Percentiles rank a stretch among this genome's conserved stretches.
phyloP scores from a whole-genome alignment of 805 yeast species.

The Wickerhamomyces bovis region DNA sequence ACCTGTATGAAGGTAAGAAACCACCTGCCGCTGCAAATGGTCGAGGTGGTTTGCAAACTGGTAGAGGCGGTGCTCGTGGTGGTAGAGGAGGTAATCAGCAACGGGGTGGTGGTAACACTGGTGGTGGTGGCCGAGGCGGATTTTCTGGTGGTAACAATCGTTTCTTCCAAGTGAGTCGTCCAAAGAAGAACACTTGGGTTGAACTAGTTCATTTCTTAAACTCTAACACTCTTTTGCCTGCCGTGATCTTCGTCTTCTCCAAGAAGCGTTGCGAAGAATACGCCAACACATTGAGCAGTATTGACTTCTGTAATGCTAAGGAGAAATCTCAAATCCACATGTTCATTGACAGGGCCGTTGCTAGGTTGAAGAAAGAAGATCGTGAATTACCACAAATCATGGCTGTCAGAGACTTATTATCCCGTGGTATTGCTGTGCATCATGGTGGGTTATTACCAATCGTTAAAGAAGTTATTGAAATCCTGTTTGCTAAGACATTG shows the following conservation, averaged over 20 bases:
- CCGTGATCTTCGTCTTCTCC: conserved; percentile 88
- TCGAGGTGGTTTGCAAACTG: conserved; percentile 30
- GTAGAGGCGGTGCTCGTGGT: conserved; percentile 34
- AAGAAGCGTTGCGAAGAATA: conserved; percentile 91
- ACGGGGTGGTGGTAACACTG: conserved; percentile 34
- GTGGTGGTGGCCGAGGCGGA: conserved; percentile 30
- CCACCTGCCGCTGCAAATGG: conserved; percentile 33
- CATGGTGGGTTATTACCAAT: conserved; percentile 93
- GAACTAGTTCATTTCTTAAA: conserved; percentile 66
- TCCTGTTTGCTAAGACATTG: conserved; percentile 77
- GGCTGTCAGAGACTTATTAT: conserved; percentile 71
- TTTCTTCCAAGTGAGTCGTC: conserved; percentile 33
- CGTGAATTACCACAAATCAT: conserved; percentile 89
- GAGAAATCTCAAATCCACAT: conserved; percentile 90
- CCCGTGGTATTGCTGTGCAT: conserved; percentile 92
- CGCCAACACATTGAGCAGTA: conserved; percentile 67
- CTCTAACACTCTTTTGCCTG: conserved; percentile 72
- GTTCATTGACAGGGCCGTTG: conserved; percentile 86
- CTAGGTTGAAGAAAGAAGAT: conserved; percentile 85
- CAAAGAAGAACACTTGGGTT: conserved; percentile 75
- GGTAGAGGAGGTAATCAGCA: conserved; percentile 28
- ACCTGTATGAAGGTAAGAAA: conserved; percentile 38
- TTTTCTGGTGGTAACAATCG: conserved; percentile 29
- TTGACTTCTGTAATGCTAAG: conserved; percentile 75
- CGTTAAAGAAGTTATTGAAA: conserved; percentile 89